Conservation (phyloP, 805 yeast species). For the Myxozyma melibiosi region DNA sequence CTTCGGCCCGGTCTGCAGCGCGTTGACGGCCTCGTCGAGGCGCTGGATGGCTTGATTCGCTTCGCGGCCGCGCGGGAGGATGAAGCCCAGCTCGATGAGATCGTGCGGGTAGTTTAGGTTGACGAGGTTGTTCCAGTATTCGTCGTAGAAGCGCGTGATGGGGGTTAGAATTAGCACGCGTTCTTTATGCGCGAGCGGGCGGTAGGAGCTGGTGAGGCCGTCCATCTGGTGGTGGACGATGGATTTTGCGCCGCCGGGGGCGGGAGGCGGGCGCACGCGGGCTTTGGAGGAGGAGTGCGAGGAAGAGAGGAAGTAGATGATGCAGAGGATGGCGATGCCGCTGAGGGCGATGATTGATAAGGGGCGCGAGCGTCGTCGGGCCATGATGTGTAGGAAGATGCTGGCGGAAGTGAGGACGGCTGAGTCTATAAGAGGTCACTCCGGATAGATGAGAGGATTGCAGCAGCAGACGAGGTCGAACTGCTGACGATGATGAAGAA, state of each 20-base stretch:
- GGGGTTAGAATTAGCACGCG: constrained; percentile 87
- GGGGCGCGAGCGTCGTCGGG: constrained; percentile 14
- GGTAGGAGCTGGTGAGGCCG: constrained; percentile 67
- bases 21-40: constrained; percentile 75
- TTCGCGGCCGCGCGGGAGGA: constrained; percentile 76
- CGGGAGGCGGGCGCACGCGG: constrained; percentile 26
- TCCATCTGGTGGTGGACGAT: constrained; percentile 74
- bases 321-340: constrained; percentile 8
- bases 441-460: no score
- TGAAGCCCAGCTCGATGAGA: constrained; percentile 85
- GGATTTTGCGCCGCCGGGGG: constrained; percentile 30
- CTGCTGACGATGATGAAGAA: no score
- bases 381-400: neutral
- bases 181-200: constrained; percentile 75
- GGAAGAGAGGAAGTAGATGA: constrained; percentile 19
- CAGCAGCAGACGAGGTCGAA: no score
- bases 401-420: neutral
- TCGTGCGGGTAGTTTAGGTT: constrained; percentile 80
- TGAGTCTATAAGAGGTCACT: no score
- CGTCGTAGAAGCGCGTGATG: constrained; percentile 79
- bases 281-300: constrained; percentile 15
- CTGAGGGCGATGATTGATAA: constrained; percentile 5
- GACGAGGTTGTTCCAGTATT: constrained; percentile 84
- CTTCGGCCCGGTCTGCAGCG: constrained; percentile 64
- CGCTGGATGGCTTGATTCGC: constrained; percentile 78